phyloP scores from a whole-genome alignment of 177 flowering plant genomes.

The Vitis hybrid region DNA sequence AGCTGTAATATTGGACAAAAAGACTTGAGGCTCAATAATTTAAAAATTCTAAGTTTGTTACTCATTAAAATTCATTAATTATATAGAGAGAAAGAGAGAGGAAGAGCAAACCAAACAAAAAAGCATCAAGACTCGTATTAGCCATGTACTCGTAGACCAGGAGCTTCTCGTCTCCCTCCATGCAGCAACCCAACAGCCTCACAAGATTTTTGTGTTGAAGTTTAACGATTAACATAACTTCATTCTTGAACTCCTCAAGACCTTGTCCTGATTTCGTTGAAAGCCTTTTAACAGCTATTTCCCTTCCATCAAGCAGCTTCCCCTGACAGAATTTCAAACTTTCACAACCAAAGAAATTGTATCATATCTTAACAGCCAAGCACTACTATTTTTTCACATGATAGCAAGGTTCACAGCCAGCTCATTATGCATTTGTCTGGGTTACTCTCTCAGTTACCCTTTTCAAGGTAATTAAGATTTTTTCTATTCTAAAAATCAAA shows the following conservation, averaged over 20 bases:
- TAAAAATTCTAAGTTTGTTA: no score
- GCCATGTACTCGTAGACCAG: slow-evolving; percentile 23
- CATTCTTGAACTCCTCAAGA: slow-evolving; percentile 21
- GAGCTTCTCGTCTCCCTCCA: slow-evolving; percentile 18
- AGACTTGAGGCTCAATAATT: no score
- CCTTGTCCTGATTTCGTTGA: slow-evolving; percentile 19
- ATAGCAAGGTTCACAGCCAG: no score
- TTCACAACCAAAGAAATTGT: background rate
- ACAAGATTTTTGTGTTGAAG: slow-evolving; percentile 30
- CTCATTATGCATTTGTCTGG: no score
- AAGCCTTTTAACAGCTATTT: slow-evolving; percentile 27
- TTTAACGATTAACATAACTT: slow-evolving; percentile 12
- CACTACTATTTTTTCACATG: background rate
- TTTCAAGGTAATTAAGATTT: no score
- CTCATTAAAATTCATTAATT: no score
- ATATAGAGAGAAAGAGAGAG: background rate
- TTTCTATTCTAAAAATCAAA: background rate
- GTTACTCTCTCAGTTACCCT: no score
- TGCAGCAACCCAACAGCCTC: slow-evolving; percentile 23
- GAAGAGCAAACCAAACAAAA: slow-evolving; percentile 22
- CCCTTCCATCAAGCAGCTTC: slow-evolving; percentile 7
- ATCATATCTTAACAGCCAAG: background rate
- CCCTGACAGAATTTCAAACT: background rate
- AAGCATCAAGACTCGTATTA: slow-evolving; percentile 24
- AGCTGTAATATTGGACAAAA: no score